A percentile compares a stretch with the other conserved stretches of the same genome.
These are phyloP conservation scores for Yamagishiella unicocca DNA, from an alignment of 139 green algal genomes.

Conservation along the genomic window DNA sequence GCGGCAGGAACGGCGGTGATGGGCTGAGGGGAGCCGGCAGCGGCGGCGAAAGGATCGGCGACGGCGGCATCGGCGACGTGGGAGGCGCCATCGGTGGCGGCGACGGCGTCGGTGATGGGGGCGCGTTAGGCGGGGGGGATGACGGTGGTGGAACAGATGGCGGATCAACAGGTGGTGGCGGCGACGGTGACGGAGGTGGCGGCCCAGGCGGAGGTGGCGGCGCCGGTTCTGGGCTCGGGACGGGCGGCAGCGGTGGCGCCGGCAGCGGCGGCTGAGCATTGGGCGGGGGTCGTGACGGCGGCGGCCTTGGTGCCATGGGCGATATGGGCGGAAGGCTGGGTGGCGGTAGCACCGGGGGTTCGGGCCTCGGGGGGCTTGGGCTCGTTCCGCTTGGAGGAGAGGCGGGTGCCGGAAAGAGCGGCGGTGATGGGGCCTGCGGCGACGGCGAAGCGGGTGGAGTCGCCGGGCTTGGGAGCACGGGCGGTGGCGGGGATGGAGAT, in stretches of 20 bases:
- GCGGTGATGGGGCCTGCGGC: not conserved
- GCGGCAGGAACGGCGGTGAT: not conserved
- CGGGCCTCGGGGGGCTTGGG: not conserved
- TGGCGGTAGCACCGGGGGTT: no score
- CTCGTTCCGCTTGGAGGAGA: not conserved
- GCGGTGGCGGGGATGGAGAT: not conserved
- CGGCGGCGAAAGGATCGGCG: not conserved
- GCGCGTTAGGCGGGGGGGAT: no score
- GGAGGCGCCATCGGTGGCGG: no score
- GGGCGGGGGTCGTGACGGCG: no score
- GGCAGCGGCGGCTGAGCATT: not conserved
- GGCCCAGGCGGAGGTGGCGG: no score
- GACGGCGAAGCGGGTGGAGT: not conserved
- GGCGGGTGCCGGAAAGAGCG: not conserved
- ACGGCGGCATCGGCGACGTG: not conserved
- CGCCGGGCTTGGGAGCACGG: no score
- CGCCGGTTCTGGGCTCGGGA: not conserved
- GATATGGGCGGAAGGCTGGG: not conserved
- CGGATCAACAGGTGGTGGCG: not conserved
- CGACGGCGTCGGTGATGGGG: not conserved
- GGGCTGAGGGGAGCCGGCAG: no score
- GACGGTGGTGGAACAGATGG: not conserved
- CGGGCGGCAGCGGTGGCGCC: not conserved
- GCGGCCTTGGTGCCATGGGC: not conserved
- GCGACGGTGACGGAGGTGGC: not conserved